Base-by-base conservation (phyloP, 2,329 filamentous ascomycete genomes). In the Pleurostoma richardsiae region DNA sequence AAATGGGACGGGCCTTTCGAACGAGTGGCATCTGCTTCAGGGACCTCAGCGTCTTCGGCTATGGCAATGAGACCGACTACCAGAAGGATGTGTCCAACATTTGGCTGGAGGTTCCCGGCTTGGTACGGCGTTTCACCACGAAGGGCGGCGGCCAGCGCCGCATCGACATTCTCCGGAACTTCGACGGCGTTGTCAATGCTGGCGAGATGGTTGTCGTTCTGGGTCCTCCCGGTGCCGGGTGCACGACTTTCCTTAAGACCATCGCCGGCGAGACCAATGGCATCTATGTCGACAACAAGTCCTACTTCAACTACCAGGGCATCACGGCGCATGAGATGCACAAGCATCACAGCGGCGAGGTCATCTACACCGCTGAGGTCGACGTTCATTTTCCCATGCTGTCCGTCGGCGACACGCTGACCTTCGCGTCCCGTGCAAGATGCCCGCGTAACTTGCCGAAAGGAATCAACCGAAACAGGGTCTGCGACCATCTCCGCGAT, bases 331-430 rank as follows among this genome's bases (percentile, higher is more conserved):
- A 87, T 59, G 79, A 88, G 59, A 92, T 94, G 86, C 80, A 87
- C 66, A 80, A 79, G 8, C 74, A 80, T 52, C 90, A 92, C 69
- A 83, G 86, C 28, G 88, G 89, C 54, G 88, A 95, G 66, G 87
- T 86, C 52, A 91, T 94, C 62, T 94, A 94, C 68, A 90, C 86
- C 0, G 87, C 87, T 49, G 88, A 92, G 64, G 84, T 88, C 33
- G 89, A 95, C 61, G 83, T 86, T 4, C 87, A 91, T 66, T 91
- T 91, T 58, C 86, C 87, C 5, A 79, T 83, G 66, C 68, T 92
- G 55, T 83, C 80, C 2, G 87, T 92, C 40, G 86, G 86, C 43
- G 85, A 91, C 56, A 94, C 88, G 1, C 73, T 92, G 41, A 84
- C 80, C 44, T 92, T 92, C 51, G 88, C 88, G 10, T 86, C 88